Base-by-base conservation (phyloP, 1,139 yeast species). In the Pichia sp. region DNA sequence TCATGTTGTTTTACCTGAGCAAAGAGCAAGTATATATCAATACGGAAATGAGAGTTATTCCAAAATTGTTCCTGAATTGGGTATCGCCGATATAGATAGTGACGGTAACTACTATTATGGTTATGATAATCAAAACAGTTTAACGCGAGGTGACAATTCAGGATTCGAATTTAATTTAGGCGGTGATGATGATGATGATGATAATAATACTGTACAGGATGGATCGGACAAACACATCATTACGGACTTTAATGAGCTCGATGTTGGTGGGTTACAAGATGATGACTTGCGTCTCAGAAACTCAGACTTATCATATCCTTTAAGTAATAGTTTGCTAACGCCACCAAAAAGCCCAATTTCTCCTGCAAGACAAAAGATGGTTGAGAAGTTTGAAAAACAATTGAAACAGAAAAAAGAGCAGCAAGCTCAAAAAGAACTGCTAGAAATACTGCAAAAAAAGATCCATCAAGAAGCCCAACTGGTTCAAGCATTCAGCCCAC, bases 1-100 rank as follows among this genome's bases (percentile, higher is more conserved):
- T 33, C 50, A 50, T 30, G 43, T 53, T 10, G 46, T 45, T n/a
- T 57, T 59, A 36, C 50, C 40, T 27, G 67, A 63, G 47, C 67
- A 65, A 51, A 56, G 55, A 14, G 69, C 55, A 12, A 38, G 16
- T 10, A 49, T 53, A 10, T 54, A 36, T 20, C 58, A 58, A 44
- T 61, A 57, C 48, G 55, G 47, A 42, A 58, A 57, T 33, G 48
- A 36, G 9, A 53, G 54, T 31, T 52, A 33, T 30, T 49, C 62
- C 3, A 53, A 55, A 9, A 40, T 61, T 16, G 63, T 64, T 50
- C 64, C 67, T 1, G 68, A 64, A 10, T 46, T 62, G 20, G 64
- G 56, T 29, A 56, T 58, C 41, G 51, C 63, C 6, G 52, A 38
- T 20, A 34, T 40, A 16, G 33, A 41, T 6, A 42, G 17, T 33